Evolutionary conservation across 1,284 basidiomycete species (phyloP).

Genomic region (Schizophyllum amplum): DNA sequence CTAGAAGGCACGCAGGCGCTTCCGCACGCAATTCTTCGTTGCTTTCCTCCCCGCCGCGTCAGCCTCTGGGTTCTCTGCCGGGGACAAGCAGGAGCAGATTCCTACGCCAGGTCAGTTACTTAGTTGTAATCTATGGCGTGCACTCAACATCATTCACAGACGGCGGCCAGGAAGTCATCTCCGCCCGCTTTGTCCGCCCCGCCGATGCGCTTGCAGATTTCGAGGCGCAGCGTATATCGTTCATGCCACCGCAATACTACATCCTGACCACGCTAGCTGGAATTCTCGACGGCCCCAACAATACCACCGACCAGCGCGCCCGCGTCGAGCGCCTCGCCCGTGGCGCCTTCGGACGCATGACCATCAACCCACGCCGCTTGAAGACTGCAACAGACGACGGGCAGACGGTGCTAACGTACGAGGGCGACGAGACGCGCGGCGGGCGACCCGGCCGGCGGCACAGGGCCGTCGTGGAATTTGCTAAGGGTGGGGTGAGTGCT

Average conservation of each 20-base stretch:
- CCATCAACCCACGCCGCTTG: constrained; percentile 41
- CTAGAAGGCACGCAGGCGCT: constrained; percentile 56
- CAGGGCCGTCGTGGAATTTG: constrained; percentile 38
- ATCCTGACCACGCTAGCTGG: constrained; percentile 49
- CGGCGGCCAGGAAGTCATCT: constrained; percentile 60
- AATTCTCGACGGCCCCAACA: constrained; percentile 33
- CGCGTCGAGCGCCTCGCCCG: constrained; percentile 38
- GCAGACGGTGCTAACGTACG: constrained; percentile 44
- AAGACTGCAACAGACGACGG: constrained; percentile 33
- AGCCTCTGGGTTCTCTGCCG: constrained; percentile 40
- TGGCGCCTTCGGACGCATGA: constrained; percentile 50
- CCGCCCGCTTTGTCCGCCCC: constrained; percentile 54
- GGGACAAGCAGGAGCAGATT: constrained; percentile 43
- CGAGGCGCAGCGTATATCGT: constrained; percentile 36
- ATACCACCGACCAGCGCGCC: constrained; percentile 35
- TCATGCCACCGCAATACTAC: constrained; percentile 71
- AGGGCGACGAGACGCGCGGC: constrained; percentile 60
- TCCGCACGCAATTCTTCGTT: constrained; percentile 60
- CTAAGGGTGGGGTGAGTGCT: constrained; percentile 37
- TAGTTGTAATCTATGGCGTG: background rate
- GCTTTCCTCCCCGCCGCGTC: constrained; percentile 40
- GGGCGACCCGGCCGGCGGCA: constrained; percentile 51
- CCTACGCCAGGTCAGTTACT: constrained; percentile 42
- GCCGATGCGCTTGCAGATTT: constrained; percentile 42
- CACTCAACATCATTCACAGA: constrained; percentile 25